phyloP scores from a whole-genome alignment of 2,329 filamentous ascomycete genomes.

The Cordyceps javanica region DNA sequence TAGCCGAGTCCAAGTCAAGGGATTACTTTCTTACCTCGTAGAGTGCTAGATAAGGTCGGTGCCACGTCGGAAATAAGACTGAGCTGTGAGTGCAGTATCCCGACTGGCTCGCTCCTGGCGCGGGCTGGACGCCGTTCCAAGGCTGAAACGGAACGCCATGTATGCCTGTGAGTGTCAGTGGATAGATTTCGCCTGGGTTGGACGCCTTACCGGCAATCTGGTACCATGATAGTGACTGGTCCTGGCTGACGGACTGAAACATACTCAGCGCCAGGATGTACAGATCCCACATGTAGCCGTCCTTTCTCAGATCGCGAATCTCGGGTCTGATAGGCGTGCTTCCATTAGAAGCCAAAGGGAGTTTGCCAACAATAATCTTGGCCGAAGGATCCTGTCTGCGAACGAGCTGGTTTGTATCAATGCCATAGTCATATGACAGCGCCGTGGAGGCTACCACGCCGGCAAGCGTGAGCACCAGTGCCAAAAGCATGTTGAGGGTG shows the following conservation, averaged over 20 bases:
- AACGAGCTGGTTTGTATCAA: conserved; percentile 32
- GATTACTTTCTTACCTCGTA: conserved; percentile 40
- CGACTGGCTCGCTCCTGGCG: conserved; percentile 44
- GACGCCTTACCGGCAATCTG: conserved; percentile 60
- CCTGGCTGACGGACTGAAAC: conserved; percentile 63
- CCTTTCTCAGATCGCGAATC: conserved; percentile 58
- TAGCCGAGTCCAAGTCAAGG: conserved; percentile 14
- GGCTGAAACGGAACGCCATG: conserved; percentile 65
- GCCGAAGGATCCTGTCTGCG: conserved; percentile 33
- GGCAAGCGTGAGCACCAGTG: background rate
- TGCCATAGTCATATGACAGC: conserved; percentile 46
- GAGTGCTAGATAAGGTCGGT: conserved; percentile 68
- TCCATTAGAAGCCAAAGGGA: conserved; percentile 33
- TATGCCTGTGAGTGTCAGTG: conserved; percentile 49
- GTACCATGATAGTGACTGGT: conserved; percentile 64
- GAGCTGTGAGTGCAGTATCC: conserved; percentile 77
- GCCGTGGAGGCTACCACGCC: conserved; percentile 10
- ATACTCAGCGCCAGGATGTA: conserved; percentile 69
- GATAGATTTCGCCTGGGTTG: background rate
- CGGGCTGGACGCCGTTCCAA: conserved; percentile 47
- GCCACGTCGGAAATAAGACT: conserved; percentile 74
- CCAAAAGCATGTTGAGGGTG: background rate
- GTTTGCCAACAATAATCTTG: conserved; percentile 37
- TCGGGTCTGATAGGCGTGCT: conserved; percentile 51
- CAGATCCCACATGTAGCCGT: conserved; percentile 65